Evolutionary conservation across 2,329 filamentous ascomycete species (phyloP), one percentile per base, ranked within the genome.

Genomic region (Xylariales sp.): DNA sequence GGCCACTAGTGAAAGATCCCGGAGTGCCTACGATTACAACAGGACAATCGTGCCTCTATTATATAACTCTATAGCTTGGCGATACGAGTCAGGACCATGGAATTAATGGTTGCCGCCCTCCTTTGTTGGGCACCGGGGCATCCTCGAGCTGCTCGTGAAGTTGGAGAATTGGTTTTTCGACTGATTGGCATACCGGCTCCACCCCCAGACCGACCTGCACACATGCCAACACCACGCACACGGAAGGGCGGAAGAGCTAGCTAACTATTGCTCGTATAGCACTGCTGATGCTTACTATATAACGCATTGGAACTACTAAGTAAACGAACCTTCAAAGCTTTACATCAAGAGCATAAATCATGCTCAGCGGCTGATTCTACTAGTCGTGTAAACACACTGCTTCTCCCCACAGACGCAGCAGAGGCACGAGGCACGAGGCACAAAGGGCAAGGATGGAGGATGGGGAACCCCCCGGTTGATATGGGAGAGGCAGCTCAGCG

Each of bases 161-260:
- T 54, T 48, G 49, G 63, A 66, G 46, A 34, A 34, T 59, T 55
- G 8, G 39, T 52, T 52, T 52, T 52, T 14, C 41, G 62, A 45
- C 52, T 60, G 45, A 58, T 58, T 64, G 60, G 54, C 55, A 56
- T 43, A 46, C 56, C n/a, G 50, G 66, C 30, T 58, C 66, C 66
- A 68, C 57, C 41, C 34, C 65, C 23, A 56, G 34, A 52, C 61
- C 45, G 50, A 53, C 55, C 48, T 50, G 56, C 57, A 46, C 48
- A 39, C 50, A 53, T 49, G n/a, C 41, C 52, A 49, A 41, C 39
- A 55, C 46, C n/a, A 30, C 9, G 5, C 30, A 9, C 53, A 43
- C 36, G 18, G 12, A 14, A 41, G 10, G 23, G 23, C 23, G 23
- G 23, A 23, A 23, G 23, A 23, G 23, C 23, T 41, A 41, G 9